Evolutionary conservation across 2,329 filamentous ascomycete genomes (phyloP), one percentile per base, ranked within the genome.

Genomic region (Hysterium pulicare): DNA sequence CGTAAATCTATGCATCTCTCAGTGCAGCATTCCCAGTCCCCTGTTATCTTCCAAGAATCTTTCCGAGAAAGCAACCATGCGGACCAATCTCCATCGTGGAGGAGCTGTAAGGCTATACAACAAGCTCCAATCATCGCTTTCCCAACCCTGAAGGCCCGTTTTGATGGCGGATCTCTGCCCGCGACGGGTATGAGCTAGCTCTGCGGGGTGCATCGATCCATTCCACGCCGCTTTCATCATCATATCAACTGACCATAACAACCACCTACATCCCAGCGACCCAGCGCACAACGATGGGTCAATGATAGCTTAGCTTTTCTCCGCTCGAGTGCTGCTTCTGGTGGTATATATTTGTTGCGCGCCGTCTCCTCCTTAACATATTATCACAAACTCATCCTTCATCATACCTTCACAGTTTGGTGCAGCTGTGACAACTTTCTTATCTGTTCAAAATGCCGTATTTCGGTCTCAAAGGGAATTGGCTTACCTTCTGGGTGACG

Each of bases 401-500:
- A 10, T 9, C 8, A 5, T 21, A 36, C 33, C 8, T 19, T 10
- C 20, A 21, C 5, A 5, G 21, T 37, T 22, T 16, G 13, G 17
- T 11, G 11, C 24, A 23, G 11, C 34, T 37, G 9, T 37, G 34
- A 21, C 34, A n/a, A 3, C 17, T 22, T n/a, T 13, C 19, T 22
- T 10, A 11, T 9, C n/a, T 31, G 13, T 17, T n/a, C 13, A 68
- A 58, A 42, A 51, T 64, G 55, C 74, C 70, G 38, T 79, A 76
- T 50, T 78, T 78, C 59, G 75, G 76, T 39, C 51, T 76, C 33
- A 74, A 67, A n/a, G 75, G 75, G 46, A 70, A 69, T 67, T 77
- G 73, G 75, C 68, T 79, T 28, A 77, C 74, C 13, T 76, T 79
- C 48, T 79, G 76, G 76, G 66, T 78, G n/a, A 76, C 70, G 7